These are phyloP conservation scores for Hyaloperonospora brassicae DNA, from an alignment of 352 stramenopile species.

Conservation along the genomic window DNA sequence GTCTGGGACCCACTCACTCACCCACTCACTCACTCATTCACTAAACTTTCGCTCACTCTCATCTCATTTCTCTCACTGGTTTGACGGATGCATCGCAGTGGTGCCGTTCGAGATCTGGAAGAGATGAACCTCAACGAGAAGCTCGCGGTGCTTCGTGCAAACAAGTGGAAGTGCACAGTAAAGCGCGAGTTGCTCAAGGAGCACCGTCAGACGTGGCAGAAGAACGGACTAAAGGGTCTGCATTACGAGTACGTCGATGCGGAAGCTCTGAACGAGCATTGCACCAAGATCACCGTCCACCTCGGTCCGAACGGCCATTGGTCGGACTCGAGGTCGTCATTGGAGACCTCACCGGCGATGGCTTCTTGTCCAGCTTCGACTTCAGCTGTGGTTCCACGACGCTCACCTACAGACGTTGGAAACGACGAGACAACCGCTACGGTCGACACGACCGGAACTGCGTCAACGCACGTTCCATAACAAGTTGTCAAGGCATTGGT, in stretches of 20 bases:
- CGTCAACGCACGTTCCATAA: too few relatives aligned
- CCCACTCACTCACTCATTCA: not conserved
- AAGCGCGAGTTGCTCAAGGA: slow-evolving; percentile 48
- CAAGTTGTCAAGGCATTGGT: too few relatives aligned
- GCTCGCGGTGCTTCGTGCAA: slow-evolving; percentile 27
- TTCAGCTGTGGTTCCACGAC: too few relatives aligned
- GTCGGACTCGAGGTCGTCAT: slow-evolving; percentile 46
- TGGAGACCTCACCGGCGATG: slow-evolving; percentile 17
- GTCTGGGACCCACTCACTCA: too few relatives aligned
- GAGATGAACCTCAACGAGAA: slow-evolving; percentile 37
- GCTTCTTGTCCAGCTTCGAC: too few relatives aligned
- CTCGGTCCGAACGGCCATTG: slow-evolving; percentile 40
- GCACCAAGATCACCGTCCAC: slow-evolving; percentile 44
- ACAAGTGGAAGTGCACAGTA: slow-evolving; percentile 52
- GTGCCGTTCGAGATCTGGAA: slow-evolving; percentile 42
- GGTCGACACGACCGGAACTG: too few relatives aligned
- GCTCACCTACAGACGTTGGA: too few relatives aligned
- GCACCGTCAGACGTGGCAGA: slow-evolving; percentile 45
- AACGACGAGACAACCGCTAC: too few relatives aligned
- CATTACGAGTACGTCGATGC: slow-evolving; percentile 39
- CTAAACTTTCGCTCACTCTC: not conserved
- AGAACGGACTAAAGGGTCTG: slow-evolving; percentile 39
- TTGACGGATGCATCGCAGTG: slow-evolving; percentile 16
- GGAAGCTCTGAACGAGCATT: slow-evolving; percentile 28
- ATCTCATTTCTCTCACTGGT: not conserved